Evolutionary conservation across 2,329 filamentous ascomycete genomes (phyloP).

Genomic region (Diaporthe sp.): DNA sequence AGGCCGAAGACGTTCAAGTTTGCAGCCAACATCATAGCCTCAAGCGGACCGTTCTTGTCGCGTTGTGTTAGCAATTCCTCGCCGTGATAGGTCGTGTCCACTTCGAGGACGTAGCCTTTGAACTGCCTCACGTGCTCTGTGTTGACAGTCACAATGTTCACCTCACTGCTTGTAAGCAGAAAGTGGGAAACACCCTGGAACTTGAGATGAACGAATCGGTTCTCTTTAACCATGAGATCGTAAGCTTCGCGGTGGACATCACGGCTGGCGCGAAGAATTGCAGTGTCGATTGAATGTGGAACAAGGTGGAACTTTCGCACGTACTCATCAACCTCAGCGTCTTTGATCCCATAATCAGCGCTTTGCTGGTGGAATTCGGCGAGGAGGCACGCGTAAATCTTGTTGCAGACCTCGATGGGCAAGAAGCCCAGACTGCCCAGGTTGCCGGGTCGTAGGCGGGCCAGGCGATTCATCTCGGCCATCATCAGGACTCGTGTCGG

Average conservation of each 20-base stretch:
- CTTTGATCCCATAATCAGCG: too few relatives aligned
- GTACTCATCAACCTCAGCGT: too few relatives aligned
- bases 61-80: not conserved
- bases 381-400: not conserved
- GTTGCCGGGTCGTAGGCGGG: not conserved
- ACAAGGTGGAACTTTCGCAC: too few relatives aligned
- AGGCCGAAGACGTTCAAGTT: not conserved
- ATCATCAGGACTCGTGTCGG: not conserved
- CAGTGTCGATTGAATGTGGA: not conserved
- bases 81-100: not conserved
- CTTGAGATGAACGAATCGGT: not conserved
- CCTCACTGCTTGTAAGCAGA: fast-evolving
- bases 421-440: not conserved
- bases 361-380: too few relatives aligned
- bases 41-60: not conserved
- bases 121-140: not conserved
- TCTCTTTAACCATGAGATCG: not conserved
- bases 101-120: not conserved
- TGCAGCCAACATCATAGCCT: not conserved
- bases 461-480: not conserved
- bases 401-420: not conserved
- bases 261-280: not conserved
- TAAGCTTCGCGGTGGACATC: not conserved
- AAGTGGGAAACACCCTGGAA: not conserved
- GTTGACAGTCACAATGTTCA: not conserved